Percentiles rank a stretch among this genome's conserved stretches.
Conservation (phyloP, 495 filamentous ascomycete species). For the Neurospora sp. region DNA sequence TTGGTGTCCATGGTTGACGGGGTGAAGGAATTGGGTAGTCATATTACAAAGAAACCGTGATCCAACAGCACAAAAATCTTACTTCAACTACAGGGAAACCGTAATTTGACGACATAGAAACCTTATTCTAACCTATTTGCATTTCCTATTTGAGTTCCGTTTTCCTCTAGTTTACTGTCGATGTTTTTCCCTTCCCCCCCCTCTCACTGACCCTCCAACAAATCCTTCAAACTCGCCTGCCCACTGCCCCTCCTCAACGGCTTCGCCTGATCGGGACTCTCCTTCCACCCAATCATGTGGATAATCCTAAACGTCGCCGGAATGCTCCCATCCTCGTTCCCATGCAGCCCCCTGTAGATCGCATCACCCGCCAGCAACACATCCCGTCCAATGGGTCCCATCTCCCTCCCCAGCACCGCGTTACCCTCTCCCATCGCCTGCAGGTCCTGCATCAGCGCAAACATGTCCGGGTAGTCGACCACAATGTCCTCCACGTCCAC, state of each 20-base stretch:
- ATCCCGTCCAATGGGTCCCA: conserved; percentile 64
- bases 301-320: conserved; percentile 90
- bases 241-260: conserved; percentile 77
- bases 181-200: background rate
- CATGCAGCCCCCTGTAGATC: conserved; percentile 82
- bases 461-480: conserved; percentile 87
- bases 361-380: conserved; percentile 80
- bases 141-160: background rate
- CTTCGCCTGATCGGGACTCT: conserved; percentile 62
- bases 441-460: conserved; percentile 84
- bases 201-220: conserved; percentile 43
- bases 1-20: background rate
- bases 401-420: conserved; percentile 69
- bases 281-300: conserved; percentile 98
- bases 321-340: conserved; percentile 52
- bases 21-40: background rate
- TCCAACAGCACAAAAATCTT: background rate
- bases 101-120: background rate
- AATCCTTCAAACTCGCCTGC: conserved; percentile 70
- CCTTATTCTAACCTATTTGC: background rate
- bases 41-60: background rate
- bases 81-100: background rate
- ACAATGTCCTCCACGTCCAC: conserved; percentile 97
- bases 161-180: background rate
- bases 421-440: conserved; percentile 93